Conservation (phyloP, 305 asterid species). For the Ilex paraguariensis region DNA sequence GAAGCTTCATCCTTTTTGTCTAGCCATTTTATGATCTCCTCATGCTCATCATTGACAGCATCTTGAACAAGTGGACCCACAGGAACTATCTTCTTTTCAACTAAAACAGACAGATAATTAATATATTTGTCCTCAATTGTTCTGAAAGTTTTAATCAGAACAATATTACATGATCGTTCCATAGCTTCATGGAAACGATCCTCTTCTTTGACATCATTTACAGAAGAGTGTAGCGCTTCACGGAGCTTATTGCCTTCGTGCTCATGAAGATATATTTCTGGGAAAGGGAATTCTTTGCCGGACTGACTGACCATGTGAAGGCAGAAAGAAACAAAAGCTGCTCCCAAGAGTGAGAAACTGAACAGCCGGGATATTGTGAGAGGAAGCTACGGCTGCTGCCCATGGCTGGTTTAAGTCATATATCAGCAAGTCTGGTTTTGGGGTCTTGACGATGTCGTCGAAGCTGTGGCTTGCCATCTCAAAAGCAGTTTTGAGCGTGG, state of each 20-base stretch:
- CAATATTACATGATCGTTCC: constrained; percentile 3
- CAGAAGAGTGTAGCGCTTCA: not conserved
- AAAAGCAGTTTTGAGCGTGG: constrained; percentile 36
- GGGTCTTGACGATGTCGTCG: not conserved
- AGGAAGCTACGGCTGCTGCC: not conserved
- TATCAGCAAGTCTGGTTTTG: not conserved
- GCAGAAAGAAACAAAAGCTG: not conserved
- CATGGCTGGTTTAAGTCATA: not conserved
- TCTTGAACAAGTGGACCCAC: constrained; percentile 14
- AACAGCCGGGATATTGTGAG: not conserved
- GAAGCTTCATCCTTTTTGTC: constrained; percentile 3
- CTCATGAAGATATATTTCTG: not conserved
- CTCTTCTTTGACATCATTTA: not conserved
- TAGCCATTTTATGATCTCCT: constrained; percentile 1
- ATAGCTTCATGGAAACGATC: not conserved
- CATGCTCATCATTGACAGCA: not conserved
- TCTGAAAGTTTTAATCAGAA: constrained; percentile 8
- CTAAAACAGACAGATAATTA: constrained; percentile 9
- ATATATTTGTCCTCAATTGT: constrained; percentile 20
- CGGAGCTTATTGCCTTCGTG: not conserved
- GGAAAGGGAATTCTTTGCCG: not conserved
- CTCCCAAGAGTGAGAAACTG: not conserved
- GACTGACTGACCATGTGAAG: not conserved
- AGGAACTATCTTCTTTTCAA: constrained; percentile 3
- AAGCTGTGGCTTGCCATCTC: constrained; percentile 10